Evolutionary conservation across 441 rosid genomes (phyloP).

Genomic region (Erysimum cheiri): DNA sequence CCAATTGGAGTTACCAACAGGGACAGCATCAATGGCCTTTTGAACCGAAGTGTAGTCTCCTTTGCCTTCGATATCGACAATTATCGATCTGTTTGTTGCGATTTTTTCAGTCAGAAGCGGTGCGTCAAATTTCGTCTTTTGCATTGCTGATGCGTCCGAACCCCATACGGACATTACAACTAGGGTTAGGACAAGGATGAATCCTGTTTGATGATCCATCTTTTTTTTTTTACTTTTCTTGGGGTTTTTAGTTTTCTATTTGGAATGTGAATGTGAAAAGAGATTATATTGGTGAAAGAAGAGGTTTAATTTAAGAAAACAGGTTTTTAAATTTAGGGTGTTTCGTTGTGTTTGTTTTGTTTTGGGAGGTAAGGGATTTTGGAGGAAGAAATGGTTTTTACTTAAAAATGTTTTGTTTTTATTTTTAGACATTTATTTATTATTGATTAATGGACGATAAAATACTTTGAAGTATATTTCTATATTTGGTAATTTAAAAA

Average conservation of each 20-base stretch:
- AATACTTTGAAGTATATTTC: slow-evolving; percentile 27
- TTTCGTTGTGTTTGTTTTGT: slow-evolving; percentile 41
- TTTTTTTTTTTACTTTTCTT: background rate
- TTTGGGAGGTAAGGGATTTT: slow-evolving; percentile 39
- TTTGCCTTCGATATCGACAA: slow-evolving; percentile 76
- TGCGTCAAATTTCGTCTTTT: slow-evolving; percentile 50
- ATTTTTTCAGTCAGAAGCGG: slow-evolving; percentile 74
- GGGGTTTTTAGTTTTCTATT: slow-evolving; percentile 35
- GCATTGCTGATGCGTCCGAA: slow-evolving; percentile 44
- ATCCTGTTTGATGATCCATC: slow-evolving; percentile 29
- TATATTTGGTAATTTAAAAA: slow-evolving; percentile 29
- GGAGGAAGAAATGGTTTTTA: slow-evolving; percentile 27
- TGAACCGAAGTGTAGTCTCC: slow-evolving; percentile 77
- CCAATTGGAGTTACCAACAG: slow-evolving; percentile 67
- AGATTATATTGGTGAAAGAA: slow-evolving; percentile 39
- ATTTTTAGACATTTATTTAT: slow-evolving; percentile 33
- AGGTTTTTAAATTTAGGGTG: slow-evolving; percentile 39
- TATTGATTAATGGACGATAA: slow-evolving; percentile 28
- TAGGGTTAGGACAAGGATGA: slow-evolving; percentile 40
- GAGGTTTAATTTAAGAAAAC: slow-evolving; percentile 42
- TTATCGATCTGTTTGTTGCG: slow-evolving; percentile 63
- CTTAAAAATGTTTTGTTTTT: slow-evolving; percentile 16
- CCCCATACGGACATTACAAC: slow-evolving; percentile 27
- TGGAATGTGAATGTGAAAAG: slow-evolving; percentile 15
- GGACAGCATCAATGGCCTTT: slow-evolving; percentile 79